Conservation (phyloP, 495 filamentous ascomycete species). For the Copromyces sp. region DNA sequence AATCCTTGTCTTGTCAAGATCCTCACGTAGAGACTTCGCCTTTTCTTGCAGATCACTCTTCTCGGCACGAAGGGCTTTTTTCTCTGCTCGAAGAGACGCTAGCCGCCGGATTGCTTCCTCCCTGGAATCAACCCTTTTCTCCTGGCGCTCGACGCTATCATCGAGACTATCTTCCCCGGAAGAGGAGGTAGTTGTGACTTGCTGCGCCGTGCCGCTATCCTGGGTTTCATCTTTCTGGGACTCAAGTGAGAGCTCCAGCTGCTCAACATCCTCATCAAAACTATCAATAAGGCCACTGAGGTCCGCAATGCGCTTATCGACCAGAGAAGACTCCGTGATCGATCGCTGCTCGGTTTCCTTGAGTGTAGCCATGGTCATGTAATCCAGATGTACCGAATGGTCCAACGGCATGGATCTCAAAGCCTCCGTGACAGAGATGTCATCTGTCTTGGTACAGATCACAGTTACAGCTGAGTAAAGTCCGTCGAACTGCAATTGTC, state of each 20-base stretch:
- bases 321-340: neutral
- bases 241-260: neutral
- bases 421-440: slow-evolving; percentile 40
- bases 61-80: neutral
- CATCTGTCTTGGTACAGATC: slow-evolving; percentile 60
- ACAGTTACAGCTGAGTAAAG: slow-evolving; percentile 49
- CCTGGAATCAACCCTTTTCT: neutral
- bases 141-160: neutral
- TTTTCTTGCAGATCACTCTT: neutral
- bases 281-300: neutral
- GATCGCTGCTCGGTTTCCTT: neutral
- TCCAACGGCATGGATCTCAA: slow-evolving; percentile 23
- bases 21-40: neutral
- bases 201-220: neutral
- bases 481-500: slow-evolving; percentile 57
- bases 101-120: neutral
- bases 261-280: neutral
- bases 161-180: slow-evolving; percentile 1
- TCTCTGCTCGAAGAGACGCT: neutral
- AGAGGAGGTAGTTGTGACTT: neutral
- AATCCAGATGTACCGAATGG: neutral
- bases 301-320: neutral
- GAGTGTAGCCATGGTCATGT: neutral
- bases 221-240: neutral
- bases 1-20: neutral